These are phyloP conservation scores for Letharia columbiana DNA, from an alignment of 495 filamentous ascomycete species.

Conservation along the genomic window DNA sequence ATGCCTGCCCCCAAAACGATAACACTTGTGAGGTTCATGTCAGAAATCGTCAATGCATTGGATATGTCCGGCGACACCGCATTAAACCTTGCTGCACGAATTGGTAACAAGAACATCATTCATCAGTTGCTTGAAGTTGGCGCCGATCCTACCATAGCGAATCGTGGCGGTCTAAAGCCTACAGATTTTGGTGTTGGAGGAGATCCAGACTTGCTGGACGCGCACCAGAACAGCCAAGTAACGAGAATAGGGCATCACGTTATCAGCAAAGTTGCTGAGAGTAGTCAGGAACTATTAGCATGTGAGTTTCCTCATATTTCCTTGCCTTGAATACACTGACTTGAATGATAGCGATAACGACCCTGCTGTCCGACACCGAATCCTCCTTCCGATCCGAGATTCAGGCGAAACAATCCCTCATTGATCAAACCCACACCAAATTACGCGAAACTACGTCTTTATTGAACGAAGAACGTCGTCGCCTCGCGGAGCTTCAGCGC, in stretches of 20 bases:
- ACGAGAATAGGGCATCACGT: constrained; percentile 29
- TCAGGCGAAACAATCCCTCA: constrained; percentile 68
- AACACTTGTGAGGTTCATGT: constrained; percentile 81
- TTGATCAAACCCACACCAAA: constrained; percentile 65
- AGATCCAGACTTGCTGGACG: constrained; percentile 43
- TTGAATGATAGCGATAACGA: constrained; percentile 40
- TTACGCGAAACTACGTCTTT: constrained; percentile 73
- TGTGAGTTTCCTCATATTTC: constrained; percentile 40
- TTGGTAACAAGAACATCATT: constrained; percentile 83
- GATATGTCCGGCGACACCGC: constrained; percentile 93
- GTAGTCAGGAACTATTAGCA: constrained; percentile 60
- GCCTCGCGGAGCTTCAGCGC: constrained; percentile 55
- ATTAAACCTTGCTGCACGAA: constrained; percentile 82
- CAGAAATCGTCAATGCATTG: constrained; percentile 86
- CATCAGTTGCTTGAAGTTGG: constrained; percentile 88
- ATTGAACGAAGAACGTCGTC: constrained; percentile 64
- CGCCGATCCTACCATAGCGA: constrained; percentile 80
- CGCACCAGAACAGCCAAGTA: constrained; percentile 33
- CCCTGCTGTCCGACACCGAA: constrained; percentile 65
- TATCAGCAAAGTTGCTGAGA: constrained; percentile 44
- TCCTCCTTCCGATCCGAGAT: constrained; percentile 66
- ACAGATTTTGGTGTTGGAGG: constrained; percentile 86
- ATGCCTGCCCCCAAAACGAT: constrained; percentile 51
- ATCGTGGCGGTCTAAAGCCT: constrained; percentile 75
- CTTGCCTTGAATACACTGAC: constrained; percentile 4